Evolutionary conservation across 192 early-diverging fungal genomes (phyloP).

Genomic region (Coemansia sp.): DNA sequence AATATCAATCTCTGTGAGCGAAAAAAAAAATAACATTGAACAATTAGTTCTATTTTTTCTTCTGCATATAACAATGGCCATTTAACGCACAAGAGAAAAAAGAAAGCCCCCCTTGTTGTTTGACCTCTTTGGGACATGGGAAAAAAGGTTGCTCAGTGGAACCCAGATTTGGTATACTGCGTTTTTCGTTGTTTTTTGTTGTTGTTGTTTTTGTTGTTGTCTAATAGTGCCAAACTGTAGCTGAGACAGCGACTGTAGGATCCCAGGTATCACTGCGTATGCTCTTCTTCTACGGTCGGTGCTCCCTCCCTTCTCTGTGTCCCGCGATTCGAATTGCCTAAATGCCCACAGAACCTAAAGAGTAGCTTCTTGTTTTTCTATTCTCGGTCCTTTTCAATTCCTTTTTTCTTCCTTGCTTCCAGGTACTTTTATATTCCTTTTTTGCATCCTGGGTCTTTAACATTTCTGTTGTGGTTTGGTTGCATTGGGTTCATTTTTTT

Average conservation of each 20-base stretch:
- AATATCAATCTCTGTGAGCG: constrained; percentile 1
- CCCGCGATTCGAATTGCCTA: neutral
- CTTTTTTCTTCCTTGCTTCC: neutral
- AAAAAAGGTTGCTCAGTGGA: neutral
- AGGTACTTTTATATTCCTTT: neutral
- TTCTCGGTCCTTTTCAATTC: neutral
- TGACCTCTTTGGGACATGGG: neutral
- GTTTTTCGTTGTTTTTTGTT: constrained; percentile 5
- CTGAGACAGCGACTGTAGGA: neutral
- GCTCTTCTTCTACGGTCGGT: no score
- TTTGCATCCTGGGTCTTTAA: neutral
- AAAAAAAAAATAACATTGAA: neutral
- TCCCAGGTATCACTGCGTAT: neutral
- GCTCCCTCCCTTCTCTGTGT: neutral
- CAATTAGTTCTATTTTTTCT: no score
- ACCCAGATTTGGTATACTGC: constrained; percentile 5
- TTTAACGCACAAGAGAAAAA: neutral
- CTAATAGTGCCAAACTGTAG: neutral
- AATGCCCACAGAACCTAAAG: neutral
- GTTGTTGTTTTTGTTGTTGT: neutral
- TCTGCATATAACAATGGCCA: neutral
- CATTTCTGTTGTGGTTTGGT: no score
- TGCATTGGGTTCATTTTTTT: no score
- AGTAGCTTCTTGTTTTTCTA: neutral
- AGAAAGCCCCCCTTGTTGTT: neutral